Percentiles rank a stretch among this genome's conserved stretches.
phyloP scores from a whole-genome alignment of 1,284 basidiomycete genomes.

The Leccinum griseonigrum region DNA sequence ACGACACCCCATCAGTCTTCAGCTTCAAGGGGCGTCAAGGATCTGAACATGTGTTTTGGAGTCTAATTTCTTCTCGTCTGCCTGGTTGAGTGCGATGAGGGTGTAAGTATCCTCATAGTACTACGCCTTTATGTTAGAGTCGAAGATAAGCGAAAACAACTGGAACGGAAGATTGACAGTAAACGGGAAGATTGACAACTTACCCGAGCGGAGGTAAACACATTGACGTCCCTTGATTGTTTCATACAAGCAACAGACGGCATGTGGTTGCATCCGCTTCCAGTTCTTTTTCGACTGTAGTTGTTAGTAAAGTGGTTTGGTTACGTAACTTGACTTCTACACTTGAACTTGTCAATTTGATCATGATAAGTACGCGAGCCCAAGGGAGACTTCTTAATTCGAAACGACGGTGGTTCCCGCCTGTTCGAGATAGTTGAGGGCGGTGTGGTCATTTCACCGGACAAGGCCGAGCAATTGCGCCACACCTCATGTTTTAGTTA shows the following conservation, averaged over 20 bases:
- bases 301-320: too few species aligned
- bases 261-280: constrained; percentile 45
- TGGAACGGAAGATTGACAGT: constrained; percentile 39
- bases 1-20: constrained; percentile 42
- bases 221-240: constrained; percentile 1
- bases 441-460: constrained; percentile 14
- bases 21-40: constrained; percentile 56
- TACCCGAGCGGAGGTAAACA: constrained; percentile 47
- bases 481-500: neutral
- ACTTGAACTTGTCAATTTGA: too few species aligned
- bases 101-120: constrained; percentile 60
- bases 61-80: constrained; percentile 62
- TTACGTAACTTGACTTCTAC: too few species aligned
- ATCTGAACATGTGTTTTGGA: constrained; percentile 62
- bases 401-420: constrained; percentile 92
- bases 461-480: constrained; percentile 1
- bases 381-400: too few species aligned
- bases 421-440: constrained; percentile 81
- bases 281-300: constrained; percentile 41
- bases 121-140: constrained; percentile 38
- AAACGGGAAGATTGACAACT: constrained; percentile 39
- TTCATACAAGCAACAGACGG: neutral
- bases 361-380: too few species aligned
- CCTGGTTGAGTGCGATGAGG: constrained; percentile 70
- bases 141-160: constrained; percentile 3